Percentiles rank a stretch among this genome's conserved stretches.
Evolutionary conservation across 768 basidiomycete species (phyloP).

Genomic region (Rhodotorula paludigena): DNA sequence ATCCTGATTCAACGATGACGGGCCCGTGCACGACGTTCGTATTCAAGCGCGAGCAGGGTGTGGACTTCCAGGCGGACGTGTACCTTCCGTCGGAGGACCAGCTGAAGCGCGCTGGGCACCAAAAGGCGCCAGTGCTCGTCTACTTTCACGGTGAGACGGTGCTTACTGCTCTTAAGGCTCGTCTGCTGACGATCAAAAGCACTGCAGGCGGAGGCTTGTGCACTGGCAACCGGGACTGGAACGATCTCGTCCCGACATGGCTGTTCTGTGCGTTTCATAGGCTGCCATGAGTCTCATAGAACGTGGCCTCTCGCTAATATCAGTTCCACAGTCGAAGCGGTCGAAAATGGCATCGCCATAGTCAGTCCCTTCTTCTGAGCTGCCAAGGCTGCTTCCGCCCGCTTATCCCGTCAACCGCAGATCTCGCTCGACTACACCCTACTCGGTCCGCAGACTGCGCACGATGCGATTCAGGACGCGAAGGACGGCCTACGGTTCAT

Average conservation of each 20-base stretch:
- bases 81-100: neutral
- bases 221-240: neutral
- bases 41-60: neutral
- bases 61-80: neutral
- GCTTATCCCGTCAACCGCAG: neutral
- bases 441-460: neutral
- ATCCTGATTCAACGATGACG: too few species aligned
- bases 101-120: too few species aligned
- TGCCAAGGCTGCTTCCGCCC: neutral
- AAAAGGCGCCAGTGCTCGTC: neutral
- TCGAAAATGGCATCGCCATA: neutral
- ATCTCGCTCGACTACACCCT: slow-evolving; percentile 17
- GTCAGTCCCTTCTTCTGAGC: neutral
- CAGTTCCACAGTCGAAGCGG: neutral
- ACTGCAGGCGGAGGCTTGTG: neutral
- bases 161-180: accelerated
- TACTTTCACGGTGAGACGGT: slow-evolving; percentile 1
- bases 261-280: neutral
- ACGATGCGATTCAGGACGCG: slow-evolving; percentile 1
- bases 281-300: too few species aligned
- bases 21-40: neutral
- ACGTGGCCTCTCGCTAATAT: too few species aligned
- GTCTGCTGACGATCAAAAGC: neutral
- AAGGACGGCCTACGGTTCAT: neutral
- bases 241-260: neutral